phyloP scores from a whole-genome alignment of 108 stramenopile species.

The Cyclotella distinguenda region DNA sequence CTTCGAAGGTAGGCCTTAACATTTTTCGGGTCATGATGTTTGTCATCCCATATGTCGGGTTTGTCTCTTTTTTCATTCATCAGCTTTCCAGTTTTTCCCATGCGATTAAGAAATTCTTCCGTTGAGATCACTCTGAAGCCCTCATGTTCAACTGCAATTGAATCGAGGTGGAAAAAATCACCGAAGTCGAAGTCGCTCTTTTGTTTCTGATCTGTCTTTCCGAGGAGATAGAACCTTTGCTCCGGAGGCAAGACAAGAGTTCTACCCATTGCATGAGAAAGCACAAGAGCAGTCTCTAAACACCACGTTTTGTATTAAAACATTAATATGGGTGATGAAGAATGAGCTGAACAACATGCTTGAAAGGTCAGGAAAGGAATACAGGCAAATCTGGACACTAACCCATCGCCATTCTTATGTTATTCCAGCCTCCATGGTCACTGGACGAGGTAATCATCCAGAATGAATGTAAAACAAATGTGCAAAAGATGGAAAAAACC shows the following conservation, averaged over 20 bases:
- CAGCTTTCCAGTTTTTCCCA: slow-evolving; percentile 56
- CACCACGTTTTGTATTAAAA: slow-evolving; percentile 14
- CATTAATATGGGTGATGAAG: too few species aligned
- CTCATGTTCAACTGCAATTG: slow-evolving; percentile 71
- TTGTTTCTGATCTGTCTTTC: slow-evolving; percentile 35
- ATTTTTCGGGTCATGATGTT: background rate
- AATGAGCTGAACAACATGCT: too few species aligned
- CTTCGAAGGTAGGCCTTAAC: slow-evolving; percentile 43
- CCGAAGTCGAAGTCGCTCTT: slow-evolving; percentile 69
- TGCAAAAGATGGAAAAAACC: background rate
- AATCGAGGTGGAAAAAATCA: slow-evolving; percentile 81
- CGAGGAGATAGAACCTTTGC: slow-evolving; percentile 57
- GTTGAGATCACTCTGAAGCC: slow-evolving; percentile 79
- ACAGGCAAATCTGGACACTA: background rate
- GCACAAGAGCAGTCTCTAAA: slow-evolving; percentile 79
- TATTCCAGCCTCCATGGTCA: slow-evolving; percentile 43
- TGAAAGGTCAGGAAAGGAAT: too few species aligned
- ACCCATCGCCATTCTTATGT: slow-evolving; percentile 53
- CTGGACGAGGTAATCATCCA: background rate
- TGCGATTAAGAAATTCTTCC: slow-evolving; percentile 81
- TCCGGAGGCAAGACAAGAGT: slow-evolving; percentile 89
- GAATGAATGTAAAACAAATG: background rate
- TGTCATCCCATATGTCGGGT: slow-evolving; percentile 40
- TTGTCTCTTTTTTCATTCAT: slow-evolving; percentile 20
- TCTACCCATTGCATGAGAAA: slow-evolving; percentile 86